Evolutionary conservation across 2,329 filamentous ascomycete species (phyloP), one percentile per base, ranked within the genome.

Genomic region (Pestalotiopsis sp.): DNA sequence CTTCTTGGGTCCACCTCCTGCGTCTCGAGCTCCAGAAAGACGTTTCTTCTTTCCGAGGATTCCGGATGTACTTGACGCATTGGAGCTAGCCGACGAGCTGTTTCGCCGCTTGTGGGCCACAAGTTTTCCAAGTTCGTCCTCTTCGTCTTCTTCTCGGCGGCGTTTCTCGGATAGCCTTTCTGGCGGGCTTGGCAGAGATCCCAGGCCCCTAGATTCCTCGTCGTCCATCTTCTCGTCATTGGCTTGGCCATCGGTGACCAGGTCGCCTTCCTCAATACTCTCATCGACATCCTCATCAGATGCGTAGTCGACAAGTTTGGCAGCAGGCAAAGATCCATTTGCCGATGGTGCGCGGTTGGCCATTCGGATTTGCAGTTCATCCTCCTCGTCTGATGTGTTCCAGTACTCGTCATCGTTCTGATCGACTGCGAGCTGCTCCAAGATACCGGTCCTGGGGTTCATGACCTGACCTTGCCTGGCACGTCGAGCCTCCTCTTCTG

Each of bases 331-430:
- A 14, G 86, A 85, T 26, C 89, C 92, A 72, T 94, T 94, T 6
- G 84, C 79, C 11, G 84, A 72, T 3, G 78, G 71, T 9, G 73
- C 72, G 67, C 76, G 81, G 66, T 75, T 77, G 58, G 74, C 76
- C 20, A 75, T 70, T 64, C 74, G 73, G 71, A 74, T 71, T 70
- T 81, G 77, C 73, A 79, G 72, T 65, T 94, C 93, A 6, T 97
- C 94, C 68, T 94, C 92, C 60, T 96, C 93, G 73, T 98, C 94
- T 0, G 92, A 94, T 0, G 88, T 89, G 74, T 97, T 95, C 86
- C 97, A 98, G 79, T 98, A 99, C 57, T 95, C 94, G 74, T 98
- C 95, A 78, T 98, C 93, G 11, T 91, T 89, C 5, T 91, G 86
- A 76, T 98, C 95, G 75, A 94, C 87, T 0, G 79, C 71, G 10